phyloP scores from a whole-genome alignment of 192 early-diverging fungal species.

The Coemansia sp. region DNA sequence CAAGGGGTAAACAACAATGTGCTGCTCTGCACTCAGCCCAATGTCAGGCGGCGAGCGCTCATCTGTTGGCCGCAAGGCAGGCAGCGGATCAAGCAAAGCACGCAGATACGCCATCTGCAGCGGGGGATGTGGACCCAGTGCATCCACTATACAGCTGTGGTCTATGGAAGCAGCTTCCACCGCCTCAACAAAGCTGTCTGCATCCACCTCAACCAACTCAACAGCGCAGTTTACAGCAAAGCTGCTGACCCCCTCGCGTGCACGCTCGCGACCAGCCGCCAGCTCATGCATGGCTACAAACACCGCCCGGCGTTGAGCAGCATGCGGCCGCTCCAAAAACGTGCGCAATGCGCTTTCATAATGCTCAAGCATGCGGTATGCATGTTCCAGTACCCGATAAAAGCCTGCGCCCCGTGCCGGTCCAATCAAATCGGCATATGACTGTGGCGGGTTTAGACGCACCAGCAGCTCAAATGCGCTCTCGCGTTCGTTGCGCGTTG shows the following conservation, averaged over 20 bases:
- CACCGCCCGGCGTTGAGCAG: constrained; percentile 29
- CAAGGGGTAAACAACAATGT: constrained; percentile 46
- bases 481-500: constrained; percentile 41
- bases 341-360: constrained; percentile 39
- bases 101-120: constrained; percentile 44
- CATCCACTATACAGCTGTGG: constrained; percentile 17
- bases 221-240: constrained; percentile 19
- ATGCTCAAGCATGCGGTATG: constrained; percentile 27
- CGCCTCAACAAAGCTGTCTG: constrained; percentile 25
- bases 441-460: constrained; percentile 41
- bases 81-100: constrained; percentile 36
- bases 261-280: constrained; percentile 6
- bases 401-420: constrained; percentile 33
- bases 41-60: constrained; percentile 45
- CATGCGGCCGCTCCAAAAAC: constrained; percentile 43
- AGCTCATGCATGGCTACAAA: constrained; percentile 37
- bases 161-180: constrained; percentile 22
- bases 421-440: constrained; percentile 31
- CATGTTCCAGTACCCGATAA: constrained; percentile 45
- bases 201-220: constrained; percentile 38
- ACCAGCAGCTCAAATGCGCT: constrained; percentile 45
- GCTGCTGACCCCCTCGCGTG: constrained; percentile 8
- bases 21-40: constrained; percentile 43
- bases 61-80: constrained; percentile 16
- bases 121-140: constrained; percentile 13